A percentile compares a stretch with the other conserved stretches of the same genome.
Conservation (phyloP, 352 stramenopile species). For the Hyphochytrium catenoides region DNA sequence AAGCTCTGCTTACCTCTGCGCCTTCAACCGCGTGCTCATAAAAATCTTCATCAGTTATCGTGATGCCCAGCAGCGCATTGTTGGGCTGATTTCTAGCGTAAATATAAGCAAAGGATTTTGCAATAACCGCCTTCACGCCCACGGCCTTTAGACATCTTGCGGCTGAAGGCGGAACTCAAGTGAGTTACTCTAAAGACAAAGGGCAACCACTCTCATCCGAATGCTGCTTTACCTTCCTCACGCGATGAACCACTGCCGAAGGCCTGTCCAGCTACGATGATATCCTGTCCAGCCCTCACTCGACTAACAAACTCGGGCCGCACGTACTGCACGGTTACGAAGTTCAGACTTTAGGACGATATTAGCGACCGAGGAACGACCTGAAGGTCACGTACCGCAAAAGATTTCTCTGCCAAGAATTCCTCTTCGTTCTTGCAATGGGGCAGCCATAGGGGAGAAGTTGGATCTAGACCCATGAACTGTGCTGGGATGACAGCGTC, state of each 20-base stretch:
- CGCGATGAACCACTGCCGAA: slow-evolving; percentile 48
- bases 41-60: slow-evolving; percentile 50
- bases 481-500: slow-evolving; percentile 48
- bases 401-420: slow-evolving; percentile 43
- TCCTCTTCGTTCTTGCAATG: slow-evolving; percentile 50
- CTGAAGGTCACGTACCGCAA: too few species aligned
- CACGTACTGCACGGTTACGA: too few species aligned
- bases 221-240: too few species aligned
- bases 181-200: too few species aligned
- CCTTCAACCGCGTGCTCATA: slow-evolving; percentile 35
- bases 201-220: too few species aligned
- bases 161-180: too few species aligned
- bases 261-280: slow-evolving; percentile 39
- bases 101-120: slow-evolving; percentile 60
- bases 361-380: too few species aligned
- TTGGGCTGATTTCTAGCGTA: slow-evolving; percentile 58
- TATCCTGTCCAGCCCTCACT: slow-evolving; percentile 37
- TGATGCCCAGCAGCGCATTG: slow-evolving; percentile 45
- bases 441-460: slow-evolving; percentile 38
- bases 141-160: slow-evolving; percentile 51
- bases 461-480: slow-evolving; percentile 52
- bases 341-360: too few species aligned
- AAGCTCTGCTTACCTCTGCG: too few species aligned
- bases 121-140: slow-evolving; percentile 44
- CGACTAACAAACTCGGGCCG: slow-evolving; percentile 40